Evolutionary conservation across 495 filamentous ascomycete genomes (phyloP), one percentile per base, ranked within the genome.

Genomic region (Sphaerosporella brunnea): DNA sequence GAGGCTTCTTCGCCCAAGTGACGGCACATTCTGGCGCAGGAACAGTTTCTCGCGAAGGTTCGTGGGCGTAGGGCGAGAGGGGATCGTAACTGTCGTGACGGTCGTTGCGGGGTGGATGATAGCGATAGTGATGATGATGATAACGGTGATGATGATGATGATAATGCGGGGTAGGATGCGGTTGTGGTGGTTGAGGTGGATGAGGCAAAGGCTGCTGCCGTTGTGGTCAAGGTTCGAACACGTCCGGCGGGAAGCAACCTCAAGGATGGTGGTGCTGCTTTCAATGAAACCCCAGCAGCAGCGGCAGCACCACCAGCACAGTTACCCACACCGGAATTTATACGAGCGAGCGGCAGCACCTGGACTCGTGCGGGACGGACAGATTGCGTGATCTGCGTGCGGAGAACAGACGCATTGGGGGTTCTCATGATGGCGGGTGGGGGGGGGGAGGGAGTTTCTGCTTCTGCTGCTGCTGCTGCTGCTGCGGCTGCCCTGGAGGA

Each of bases 11-110:
- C 58, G 4, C 44, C 48, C 48, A 39, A 47, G n/a, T 53, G 51
- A 20, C 54, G 54, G 37, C 52, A 60, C 58, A 61, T 60, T 49
- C 51, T 56, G 32, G 49, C 51, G 45, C 50, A 55, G 34, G 58
- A 61, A 42, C 58, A 61, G 50, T 53, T 48, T 50, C 58, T 55
- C 36, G 46, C 28, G 38, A 57, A 60, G 11, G 43, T 53, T 36
- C 43, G 47, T 21, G 52, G 40, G 23, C 43, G 49, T 46, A 56
- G 21, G 15, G 32, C 10, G 15, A 5, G 26, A 8, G 16, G 5
- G 3, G 3, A 4, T 3, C 9, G 20, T 39, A 16, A 9, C 24
- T 10, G 45, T 26, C 32, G 21, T 48, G 45, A 48, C 39, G 45
- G 30, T 38, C 8, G 45, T n/a, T n/a, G n/a, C n/a, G n/a, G n/a